Evolutionary conservation across 768 basidiomycete species (phyloP).

Genomic region (Russula ochroleuca): DNA sequence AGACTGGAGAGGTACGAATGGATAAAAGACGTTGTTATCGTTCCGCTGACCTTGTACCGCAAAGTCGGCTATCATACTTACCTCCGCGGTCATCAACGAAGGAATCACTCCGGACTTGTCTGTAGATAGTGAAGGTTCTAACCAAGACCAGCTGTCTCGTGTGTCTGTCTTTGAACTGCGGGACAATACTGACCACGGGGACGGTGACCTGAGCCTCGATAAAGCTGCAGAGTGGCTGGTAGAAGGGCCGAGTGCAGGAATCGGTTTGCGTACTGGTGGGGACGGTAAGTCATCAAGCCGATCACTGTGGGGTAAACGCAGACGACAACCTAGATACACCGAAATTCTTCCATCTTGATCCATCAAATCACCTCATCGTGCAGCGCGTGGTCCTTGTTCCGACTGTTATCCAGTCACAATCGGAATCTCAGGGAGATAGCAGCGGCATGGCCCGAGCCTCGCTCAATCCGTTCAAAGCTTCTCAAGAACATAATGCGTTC

Average conservation of each 20-base stretch:
- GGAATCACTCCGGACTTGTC: neutral
- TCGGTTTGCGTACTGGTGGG: constrained; percentile 13
- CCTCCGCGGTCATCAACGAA: constrained; percentile 18
- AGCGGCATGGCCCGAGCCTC: constrained; percentile 40
- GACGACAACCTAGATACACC: constrained; percentile 34
- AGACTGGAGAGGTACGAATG: constrained; percentile 32
- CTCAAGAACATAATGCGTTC: constrained; percentile 43
- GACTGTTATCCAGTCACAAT: constrained; percentile 23
- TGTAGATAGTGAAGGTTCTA: constrained; percentile 1
- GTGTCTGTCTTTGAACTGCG: constrained; percentile 18
- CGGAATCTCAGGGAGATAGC: constrained; percentile 34
- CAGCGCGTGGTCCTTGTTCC: constrained; percentile 30
- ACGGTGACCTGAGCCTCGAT: constrained; percentile 10
- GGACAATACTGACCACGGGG: constrained; percentile 10
- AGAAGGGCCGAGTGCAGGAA: constrained; percentile 16
- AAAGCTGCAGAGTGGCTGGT: constrained; percentile 25
- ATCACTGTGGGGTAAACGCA: neutral
- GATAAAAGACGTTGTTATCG: neutral
- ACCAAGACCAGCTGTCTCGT: constrained; percentile 7
- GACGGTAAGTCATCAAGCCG: constrained; percentile 11
- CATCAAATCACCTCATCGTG: constrained; percentile 43
- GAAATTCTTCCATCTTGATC: constrained; percentile 42
- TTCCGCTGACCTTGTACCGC: neutral
- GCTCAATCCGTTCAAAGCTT: constrained; percentile 65
- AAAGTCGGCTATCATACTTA: constrained; percentile 21